These are phyloP conservation scores for Tylopilus felleus DNA, from an alignment of 768 basidiomycete species.

Conservation along the genomic window DNA sequence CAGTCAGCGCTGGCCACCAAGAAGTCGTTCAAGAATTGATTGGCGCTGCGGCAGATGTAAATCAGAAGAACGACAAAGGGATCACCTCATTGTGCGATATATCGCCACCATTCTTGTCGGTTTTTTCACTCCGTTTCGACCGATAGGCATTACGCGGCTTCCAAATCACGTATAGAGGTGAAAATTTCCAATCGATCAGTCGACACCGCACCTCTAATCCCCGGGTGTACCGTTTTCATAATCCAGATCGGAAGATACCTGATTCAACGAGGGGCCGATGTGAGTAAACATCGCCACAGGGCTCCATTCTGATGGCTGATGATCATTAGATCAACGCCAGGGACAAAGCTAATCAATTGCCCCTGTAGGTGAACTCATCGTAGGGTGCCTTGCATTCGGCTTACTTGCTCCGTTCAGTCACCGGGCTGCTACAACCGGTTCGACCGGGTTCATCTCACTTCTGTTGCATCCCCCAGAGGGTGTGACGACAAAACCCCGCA, in stretches of 20 bases:
- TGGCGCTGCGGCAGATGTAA: slow-evolving; percentile 81
- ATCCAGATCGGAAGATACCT: slow-evolving; percentile 82
- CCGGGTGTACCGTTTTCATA: slow-evolving; percentile 26
- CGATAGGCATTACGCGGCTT: slow-evolving; percentile 86
- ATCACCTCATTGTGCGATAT: slow-evolving; percentile 71
- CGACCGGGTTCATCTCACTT: slow-evolving; percentile 81
- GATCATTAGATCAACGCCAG: slow-evolving; percentile 80
- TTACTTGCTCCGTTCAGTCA: slow-evolving; percentile 51
- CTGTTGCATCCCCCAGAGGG: slow-evolving; percentile 83
- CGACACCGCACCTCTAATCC: slow-evolving; percentile 6
- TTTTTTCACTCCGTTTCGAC: slow-evolving; percentile 9
- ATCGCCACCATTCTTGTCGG: background rate
- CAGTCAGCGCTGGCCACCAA: slow-evolving; percentile 81
- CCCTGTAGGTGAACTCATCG: slow-evolving; percentile 52
- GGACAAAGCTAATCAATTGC: slow-evolving; percentile 90
- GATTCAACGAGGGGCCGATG: slow-evolving; percentile 87
- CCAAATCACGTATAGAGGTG: slow-evolving; percentile 84
- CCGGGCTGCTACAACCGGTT: slow-evolving; percentile 94
- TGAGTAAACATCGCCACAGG: slow-evolving; percentile 44
- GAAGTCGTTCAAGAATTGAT: slow-evolving; percentile 72
- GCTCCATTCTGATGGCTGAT: slow-evolving; percentile 30
- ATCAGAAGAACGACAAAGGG: slow-evolving; percentile 77
- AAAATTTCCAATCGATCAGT: slow-evolving; percentile 26
- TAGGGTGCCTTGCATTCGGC: background rate
- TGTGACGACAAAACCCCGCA: slow-evolving; percentile 60